Evolutionary conservation across 257 asterid species (phyloP).

Genomic region (Fraxinus pennsylvanica): DNA sequence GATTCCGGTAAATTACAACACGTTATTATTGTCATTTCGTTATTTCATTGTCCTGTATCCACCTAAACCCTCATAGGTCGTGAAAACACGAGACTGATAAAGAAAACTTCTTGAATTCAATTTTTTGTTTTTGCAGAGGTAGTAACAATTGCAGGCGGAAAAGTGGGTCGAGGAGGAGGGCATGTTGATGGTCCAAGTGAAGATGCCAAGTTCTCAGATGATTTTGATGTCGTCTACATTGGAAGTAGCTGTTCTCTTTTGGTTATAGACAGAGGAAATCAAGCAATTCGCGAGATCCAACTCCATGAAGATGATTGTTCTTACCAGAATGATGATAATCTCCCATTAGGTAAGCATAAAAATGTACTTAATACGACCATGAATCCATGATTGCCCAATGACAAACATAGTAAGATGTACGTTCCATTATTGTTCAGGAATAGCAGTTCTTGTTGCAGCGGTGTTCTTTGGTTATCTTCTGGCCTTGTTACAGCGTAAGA

Average conservation of each 20-base stretch:
- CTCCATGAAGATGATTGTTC: slow-evolving; percentile 83
- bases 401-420: neutral
- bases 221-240: slow-evolving; percentile 73
- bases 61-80: neutral
- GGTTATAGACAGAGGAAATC: slow-evolving; percentile 86
- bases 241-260: slow-evolving; percentile 83
- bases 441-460: slow-evolving; percentile 79
- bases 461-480: slow-evolving; percentile 86
- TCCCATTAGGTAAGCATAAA: slow-evolving; percentile 53
- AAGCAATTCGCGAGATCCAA: slow-evolving; percentile 89
- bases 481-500: slow-evolving; percentile 74
- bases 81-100: neutral
- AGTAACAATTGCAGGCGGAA: slow-evolving; percentile 94
- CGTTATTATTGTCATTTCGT: neutral
- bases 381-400: slow-evolving; percentile 1
- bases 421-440: slow-evolving; percentile 46
- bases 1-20: slow-evolving; percentile 56
- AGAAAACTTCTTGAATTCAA: neutral
- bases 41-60: neutral
- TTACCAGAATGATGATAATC: slow-evolving; percentile 48
- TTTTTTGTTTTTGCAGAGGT: slow-evolving; percentile 52
- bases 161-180: slow-evolving; percentile 70
- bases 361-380: neutral
- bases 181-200: slow-evolving; percentile 95
- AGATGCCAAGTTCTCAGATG: slow-evolving; percentile 81